These are phyloP conservation scores for Conringia planisiliqua DNA, from an alignment of 345 rosid genomes.

Conservation along the genomic window DNA sequence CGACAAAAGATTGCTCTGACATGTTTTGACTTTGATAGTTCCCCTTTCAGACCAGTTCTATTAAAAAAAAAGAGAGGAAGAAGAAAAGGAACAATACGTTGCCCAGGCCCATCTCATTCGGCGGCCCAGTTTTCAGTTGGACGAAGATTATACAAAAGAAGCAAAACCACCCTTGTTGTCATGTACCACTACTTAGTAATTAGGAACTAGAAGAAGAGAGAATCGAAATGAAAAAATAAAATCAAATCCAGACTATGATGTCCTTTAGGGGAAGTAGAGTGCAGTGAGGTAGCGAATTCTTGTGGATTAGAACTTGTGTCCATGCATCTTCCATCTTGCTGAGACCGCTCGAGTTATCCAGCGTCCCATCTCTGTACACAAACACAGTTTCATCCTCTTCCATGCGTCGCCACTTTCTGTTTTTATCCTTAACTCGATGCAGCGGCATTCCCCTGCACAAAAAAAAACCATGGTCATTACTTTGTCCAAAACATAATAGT, in stretches of 20 bases:
- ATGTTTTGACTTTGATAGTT: slow-evolving; percentile 22
- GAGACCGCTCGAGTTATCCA: slow-evolving; percentile 14
- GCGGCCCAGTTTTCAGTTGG: background rate
- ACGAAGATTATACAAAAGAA: background rate
- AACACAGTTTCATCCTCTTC: slow-evolving; percentile 40
- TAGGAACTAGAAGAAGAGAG: no score
- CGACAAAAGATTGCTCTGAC: slow-evolving; percentile 30
- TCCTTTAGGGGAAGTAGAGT: slow-evolving; percentile 35
- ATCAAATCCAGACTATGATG: slow-evolving; percentile 13
- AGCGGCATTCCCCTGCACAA: slow-evolving; percentile 48
- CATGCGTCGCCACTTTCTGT: slow-evolving; percentile 43
- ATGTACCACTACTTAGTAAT: no score
- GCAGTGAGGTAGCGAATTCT: background rate
- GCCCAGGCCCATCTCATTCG: slow-evolving; percentile 17
- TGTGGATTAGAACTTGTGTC: background rate
- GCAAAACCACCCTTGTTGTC: background rate
- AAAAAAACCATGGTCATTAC: no score
- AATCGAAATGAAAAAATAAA: no score
- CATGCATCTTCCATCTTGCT: background rate
- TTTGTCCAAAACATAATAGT: background rate
- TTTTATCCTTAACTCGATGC: slow-evolving; percentile 18
- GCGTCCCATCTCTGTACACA: slow-evolving; percentile 52
- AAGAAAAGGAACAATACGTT: background rate
- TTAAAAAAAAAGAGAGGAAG: background rate
- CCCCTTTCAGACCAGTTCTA: slow-evolving; percentile 19